Conservation (phyloP, 2,329 filamentous ascomycete genomes). For the Lasiodiplodia sp. region DNA sequence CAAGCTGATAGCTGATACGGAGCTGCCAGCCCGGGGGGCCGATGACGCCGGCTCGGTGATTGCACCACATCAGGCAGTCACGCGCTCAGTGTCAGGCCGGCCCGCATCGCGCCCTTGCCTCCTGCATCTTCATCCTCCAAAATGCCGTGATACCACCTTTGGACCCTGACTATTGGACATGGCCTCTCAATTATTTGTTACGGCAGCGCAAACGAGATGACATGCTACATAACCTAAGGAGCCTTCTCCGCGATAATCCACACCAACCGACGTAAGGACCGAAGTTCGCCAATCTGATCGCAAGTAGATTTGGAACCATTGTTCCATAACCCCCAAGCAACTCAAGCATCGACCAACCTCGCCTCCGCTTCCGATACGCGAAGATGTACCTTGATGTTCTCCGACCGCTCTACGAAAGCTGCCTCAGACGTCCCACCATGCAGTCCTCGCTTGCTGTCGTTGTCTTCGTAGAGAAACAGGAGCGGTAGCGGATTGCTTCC, state of each 20-base stretch:
- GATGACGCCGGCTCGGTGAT: conserved; percentile 22
- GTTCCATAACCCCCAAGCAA: neutral
- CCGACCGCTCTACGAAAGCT: neutral
- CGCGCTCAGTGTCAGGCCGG: conserved; percentile 2
- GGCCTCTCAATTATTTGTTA: neutral
- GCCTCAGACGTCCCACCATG: neutral
- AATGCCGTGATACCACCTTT: neutral
- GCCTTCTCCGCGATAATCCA: too few relatives aligned
- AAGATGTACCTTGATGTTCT: neutral
- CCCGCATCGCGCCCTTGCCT: neutral
- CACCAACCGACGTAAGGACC: too few relatives aligned
- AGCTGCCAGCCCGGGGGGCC: conserved; percentile 7
- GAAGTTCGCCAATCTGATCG: neutral
- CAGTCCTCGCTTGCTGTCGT: neutral
- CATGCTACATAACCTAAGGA: neutral
- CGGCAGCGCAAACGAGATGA: neutral
- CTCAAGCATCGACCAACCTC: neutral
- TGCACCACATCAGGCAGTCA: conserved; percentile 15
- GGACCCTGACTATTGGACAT: neutral
- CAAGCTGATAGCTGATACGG: conserved; percentile 25
- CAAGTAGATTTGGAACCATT: neutral
- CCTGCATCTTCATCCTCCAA: neutral
- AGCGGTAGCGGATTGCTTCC: neutral
- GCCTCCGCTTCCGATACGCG: neutral
- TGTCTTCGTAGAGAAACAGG: neutral